Conservation (phyloP, 2,329 filamentous ascomycete species). For the Colletotrichum tropicale region DNA sequence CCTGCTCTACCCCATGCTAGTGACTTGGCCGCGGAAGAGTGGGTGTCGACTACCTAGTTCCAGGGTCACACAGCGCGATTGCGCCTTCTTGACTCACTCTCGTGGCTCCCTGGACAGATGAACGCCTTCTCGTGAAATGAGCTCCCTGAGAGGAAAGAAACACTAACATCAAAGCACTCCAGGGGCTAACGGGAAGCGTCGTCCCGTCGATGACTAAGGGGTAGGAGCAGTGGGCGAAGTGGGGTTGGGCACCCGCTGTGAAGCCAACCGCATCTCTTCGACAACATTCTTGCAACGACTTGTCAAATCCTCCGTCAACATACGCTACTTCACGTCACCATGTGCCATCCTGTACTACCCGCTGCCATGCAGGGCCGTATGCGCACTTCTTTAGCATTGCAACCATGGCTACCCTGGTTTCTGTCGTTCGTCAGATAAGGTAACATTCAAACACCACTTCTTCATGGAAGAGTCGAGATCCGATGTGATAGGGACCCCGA, state of each 20-base stretch:
- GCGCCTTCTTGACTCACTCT: background rate
- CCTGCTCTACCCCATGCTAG: background rate
- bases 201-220: background rate
- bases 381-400: background rate
- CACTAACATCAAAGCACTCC: background rate
- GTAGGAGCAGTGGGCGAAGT: background rate
- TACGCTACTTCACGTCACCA: background rate
- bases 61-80: background rate
- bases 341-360: background rate
- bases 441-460: background rate
- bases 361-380: background rate
- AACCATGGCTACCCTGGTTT: background rate
- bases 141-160: background rate
- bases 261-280: background rate
- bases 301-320: background rate
- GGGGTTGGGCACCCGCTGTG: background rate
- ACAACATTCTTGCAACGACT: background rate
- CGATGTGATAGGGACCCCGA: conserved; percentile 3
- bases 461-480: background rate
- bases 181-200: background rate
- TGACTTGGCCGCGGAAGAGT: background rate
- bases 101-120: background rate
- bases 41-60: background rate
- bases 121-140: background rate
- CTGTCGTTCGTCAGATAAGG: conserved; percentile 1